Evolutionary conservation across 257 asterid species (phyloP), one percentile per base, ranked within the genome.

Genomic region (Solanum pimpinellifolium): DNA sequence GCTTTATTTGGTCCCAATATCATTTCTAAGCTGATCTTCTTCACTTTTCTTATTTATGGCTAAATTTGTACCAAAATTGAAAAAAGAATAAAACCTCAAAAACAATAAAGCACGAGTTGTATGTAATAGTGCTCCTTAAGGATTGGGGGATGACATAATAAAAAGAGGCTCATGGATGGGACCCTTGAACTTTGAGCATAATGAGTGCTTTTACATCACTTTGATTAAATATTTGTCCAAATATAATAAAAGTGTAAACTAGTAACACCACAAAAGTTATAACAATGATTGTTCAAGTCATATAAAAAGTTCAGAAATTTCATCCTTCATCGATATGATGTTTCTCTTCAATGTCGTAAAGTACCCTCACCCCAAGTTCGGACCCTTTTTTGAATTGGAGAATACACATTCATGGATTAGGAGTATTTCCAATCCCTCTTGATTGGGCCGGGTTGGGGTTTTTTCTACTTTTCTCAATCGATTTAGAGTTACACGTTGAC

Each of bases 81-180:
- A 18, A 18, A 59, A 23, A 78, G 78, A 41, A 76, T 68, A 83
- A 62, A 86, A 76, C 84, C 37, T 65, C 60, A n/a, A 8, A 14
- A 29, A 78, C 7, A 81, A 83, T 33, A 37, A 65, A 60, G 52
- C 73, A 33, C 49, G 89, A 83, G 86, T 73, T 83, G 90, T 73
- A 86, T 18, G 33, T 86, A 88, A 70, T 35, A 86, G 68, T 86
- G 42, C 87, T 83, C 87, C 84, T 83, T 83, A 81, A 83, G 89
- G 87, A 68, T 85, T 80, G 84, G 87, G 87, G 83, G 65, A 23
- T 86, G 88, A 89, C 90, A 73, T 86, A 88, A 83, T 23, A 83
- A 86, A 86, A 86, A 82, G 11, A 62, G 21, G 11, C 25, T 6
- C 69, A 46, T 46, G 81, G 89, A 46, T 62, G 80, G 89, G 86